A percentile compares a stretch with the other conserved stretches of the same genome.
These are phyloP conservation scores for Mortierella sp. DNA, from an alignment of 371 early-diverging fungal genomes.

Conservation along the genomic window DNA sequence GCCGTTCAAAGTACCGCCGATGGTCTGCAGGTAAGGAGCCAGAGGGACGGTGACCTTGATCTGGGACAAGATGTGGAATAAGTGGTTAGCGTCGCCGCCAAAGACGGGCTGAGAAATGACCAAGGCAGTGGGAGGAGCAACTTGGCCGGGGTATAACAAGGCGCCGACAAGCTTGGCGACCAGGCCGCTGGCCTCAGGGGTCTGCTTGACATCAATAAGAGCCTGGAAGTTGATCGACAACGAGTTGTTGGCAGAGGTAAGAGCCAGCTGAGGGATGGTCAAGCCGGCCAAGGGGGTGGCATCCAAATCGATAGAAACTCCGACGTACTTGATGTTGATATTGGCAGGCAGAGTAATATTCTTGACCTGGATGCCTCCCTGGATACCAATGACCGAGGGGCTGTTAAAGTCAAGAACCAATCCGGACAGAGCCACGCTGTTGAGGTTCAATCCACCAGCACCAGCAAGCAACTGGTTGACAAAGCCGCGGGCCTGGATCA, in stretches of 20 bases:
- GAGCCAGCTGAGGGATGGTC: constrained; percentile 33
- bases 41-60: constrained; percentile 40
- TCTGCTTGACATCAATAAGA: constrained; percentile 36
- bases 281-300: constrained; percentile 34
- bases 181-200: constrained; percentile 25
- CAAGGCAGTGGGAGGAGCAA: constrained; percentile 39
- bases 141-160: constrained; percentile 41
- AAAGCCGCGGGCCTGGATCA: constrained; percentile 28
- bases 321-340: constrained; percentile 51
- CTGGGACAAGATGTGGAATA: constrained; percentile 49
- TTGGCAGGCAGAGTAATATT: constrained; percentile 48
- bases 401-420: constrained; percentile 49
- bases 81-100: constrained; percentile 45
- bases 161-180: constrained; percentile 41
- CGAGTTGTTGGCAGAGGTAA: constrained; percentile 41
- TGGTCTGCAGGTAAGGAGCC: constrained; percentile 42
- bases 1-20: constrained; percentile 31
- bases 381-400: constrained; percentile 43
- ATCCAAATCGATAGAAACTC: constrained; percentile 45
- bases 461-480: constrained; percentile 29
- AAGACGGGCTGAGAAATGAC: constrained; percentile 52
- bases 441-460: constrained; percentile 42
- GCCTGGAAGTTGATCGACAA: constrained; percentile 43
- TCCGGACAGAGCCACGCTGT: constrained; percentile 34
- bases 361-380: constrained; percentile 42